Base-by-base conservation (phyloP, 768 basidiomycete genomes). In the Tephrocybe sp. region DNA sequence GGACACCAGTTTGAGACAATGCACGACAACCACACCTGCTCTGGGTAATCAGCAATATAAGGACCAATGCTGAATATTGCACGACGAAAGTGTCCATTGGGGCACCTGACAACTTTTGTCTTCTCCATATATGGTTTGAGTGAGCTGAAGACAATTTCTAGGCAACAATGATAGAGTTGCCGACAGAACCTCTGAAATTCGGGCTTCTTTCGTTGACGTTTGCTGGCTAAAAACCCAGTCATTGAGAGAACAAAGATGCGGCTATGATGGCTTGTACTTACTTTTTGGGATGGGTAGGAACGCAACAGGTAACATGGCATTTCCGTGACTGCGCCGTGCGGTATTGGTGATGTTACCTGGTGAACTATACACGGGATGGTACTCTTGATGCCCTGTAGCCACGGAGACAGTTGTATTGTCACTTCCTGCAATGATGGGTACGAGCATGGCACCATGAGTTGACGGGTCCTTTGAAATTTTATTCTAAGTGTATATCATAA, bases 391-490 rank as follows among this genome's bases (percentile, higher is more conserved):
- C 1, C 71, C 69, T 0, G 73, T 74, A 0, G 65, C 67, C n/a
- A 70, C 67, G 0, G 68, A 75, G 0, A 74, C 70, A 0, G 70
- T 74, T 0, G 72, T 76, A 47, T 76, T 76, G 49, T 77, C 68
- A 45, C 69, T 72, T 2, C 72, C 70, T 1, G 55, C 49, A 16
- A 74, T 47, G 19, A 73, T 50, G 0, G 64, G 60, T 4, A 66
- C 56, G 19, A 69, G 52, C 55, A 69, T 63, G 2, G 65, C 53
- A 12, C 71, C 72, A 42, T 64, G 61, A 3, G 54, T 66, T 25
- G 38, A 18, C 8, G 57, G 40, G 47, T 65, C 48, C 21, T 56
- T 19, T 3, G 63, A 47, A 46, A 70, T 67, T 9, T 40, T 55
- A 49, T 70, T 63, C 68, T 73, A 48, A 16, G 35, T 8, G 18